Conservation (phyloP, 2,329 filamentous ascomycete species). For the Ophiostoma novo-ulmi region DNA sequence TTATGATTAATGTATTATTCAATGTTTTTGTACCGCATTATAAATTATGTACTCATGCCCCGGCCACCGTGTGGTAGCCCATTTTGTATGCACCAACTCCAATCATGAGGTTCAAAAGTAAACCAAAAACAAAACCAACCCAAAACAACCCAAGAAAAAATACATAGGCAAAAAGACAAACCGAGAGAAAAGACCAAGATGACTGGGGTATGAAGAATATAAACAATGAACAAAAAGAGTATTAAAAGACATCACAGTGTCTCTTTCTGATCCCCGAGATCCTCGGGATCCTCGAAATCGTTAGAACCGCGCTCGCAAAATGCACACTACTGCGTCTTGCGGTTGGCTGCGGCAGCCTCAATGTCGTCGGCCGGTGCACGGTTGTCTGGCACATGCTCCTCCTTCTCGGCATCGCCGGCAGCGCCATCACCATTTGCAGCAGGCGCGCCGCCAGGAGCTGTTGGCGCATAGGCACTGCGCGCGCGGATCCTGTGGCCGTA, state of each 20-base stretch:
- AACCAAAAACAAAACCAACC: not conserved
- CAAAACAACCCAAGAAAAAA: not conserved
- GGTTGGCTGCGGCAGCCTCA: slow-evolving; percentile 22
- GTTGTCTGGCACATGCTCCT: slow-evolving; percentile 14
- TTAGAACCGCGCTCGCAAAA: not conserved
- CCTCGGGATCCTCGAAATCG: not conserved
- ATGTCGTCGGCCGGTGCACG: slow-evolving; percentile 21
- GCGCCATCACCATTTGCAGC: not conserved
- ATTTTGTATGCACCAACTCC: not conserved
- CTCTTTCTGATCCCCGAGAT: no score
- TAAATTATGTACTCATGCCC: not conserved
- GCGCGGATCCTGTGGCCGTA: slow-evolving; percentile 55
- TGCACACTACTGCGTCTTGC: slow-evolving; percentile 13
- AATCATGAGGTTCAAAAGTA: not conserved
- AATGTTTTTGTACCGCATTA: not conserved
- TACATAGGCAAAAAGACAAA: not conserved
- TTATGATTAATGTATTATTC: not conserved
- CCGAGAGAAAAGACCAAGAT: not conserved
- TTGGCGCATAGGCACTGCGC: slow-evolving; percentile 54
- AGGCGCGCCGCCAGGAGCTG: slow-evolving; percentile 29
- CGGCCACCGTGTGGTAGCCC: not conserved
- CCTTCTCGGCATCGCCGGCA: slow-evolving; percentile 17
- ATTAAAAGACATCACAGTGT: not conserved
- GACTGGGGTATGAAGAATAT: slow-evolving; percentile 2
- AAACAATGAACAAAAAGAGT: not conserved